A percentile compares a stretch with the other conserved stretches of the same genome.
phyloP scores from a whole-genome alignment of 495 filamentous ascomycete species.

The Penicillium paxilli region DNA sequence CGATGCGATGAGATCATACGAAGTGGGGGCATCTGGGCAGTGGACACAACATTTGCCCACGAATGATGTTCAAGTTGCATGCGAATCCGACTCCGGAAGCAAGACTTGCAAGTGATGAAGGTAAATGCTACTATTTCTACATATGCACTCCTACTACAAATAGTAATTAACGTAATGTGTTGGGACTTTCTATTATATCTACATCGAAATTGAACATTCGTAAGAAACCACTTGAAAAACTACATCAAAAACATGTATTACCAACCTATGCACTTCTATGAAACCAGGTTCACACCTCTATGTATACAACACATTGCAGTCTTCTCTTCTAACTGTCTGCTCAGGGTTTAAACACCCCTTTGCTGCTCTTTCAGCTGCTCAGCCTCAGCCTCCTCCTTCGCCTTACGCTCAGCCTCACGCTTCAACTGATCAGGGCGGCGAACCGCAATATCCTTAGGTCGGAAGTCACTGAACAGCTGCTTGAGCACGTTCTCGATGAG shows the following conservation, averaged over 20 bases:
- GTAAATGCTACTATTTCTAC: too few relatives aligned
- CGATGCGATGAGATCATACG: constrained; percentile 21
- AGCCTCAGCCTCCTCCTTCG: constrained; percentile 57
- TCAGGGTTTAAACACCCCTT: constrained; percentile 28
- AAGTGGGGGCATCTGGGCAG: constrained; percentile 8
- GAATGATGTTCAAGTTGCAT: too few relatives aligned
- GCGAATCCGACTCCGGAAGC: too few relatives aligned
- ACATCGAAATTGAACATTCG: too few relatives aligned
- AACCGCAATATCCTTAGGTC: constrained; percentile 89
- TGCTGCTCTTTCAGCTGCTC: constrained; percentile 54
- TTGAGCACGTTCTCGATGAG: constrained; percentile 88
- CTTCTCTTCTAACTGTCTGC: constrained; percentile 4
- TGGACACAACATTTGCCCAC: too few relatives aligned
- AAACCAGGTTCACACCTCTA: constrained; percentile 15
- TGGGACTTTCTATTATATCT: too few relatives aligned
- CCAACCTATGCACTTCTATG: constrained; percentile 22
- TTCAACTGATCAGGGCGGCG: constrained; percentile 85
- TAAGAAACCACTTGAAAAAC: too few relatives aligned
- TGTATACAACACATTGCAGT: constrained; percentile 23
- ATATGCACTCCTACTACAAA: too few relatives aligned
- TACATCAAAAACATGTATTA: constrained; percentile 18
- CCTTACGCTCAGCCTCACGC: constrained; percentile 67
- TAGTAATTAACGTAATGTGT: too few relatives aligned
- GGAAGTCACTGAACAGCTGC: constrained; percentile 83
- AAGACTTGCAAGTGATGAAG: too few relatives aligned